Percentiles rank a stretch among this genome's conserved stretches.
Evolutionary conservation across 2,329 filamentous ascomycete species (phyloP).

Genomic region (Apiospora kogelbergensis): DNA sequence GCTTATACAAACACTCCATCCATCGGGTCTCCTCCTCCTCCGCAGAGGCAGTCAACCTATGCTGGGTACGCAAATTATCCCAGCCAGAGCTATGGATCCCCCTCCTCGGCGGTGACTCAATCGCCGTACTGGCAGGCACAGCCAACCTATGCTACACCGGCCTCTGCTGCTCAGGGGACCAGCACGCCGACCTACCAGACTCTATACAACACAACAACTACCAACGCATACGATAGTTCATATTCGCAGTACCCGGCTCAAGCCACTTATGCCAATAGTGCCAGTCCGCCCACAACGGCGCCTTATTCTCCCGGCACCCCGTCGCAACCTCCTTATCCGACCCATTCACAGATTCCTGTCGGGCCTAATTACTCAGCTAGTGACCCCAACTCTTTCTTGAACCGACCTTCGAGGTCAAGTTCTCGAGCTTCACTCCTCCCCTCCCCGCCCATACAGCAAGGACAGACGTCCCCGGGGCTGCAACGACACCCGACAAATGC

Average conservation of each 20-base stretch:
- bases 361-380: slow-evolving; percentile 49
- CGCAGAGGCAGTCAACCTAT: slow-evolving; percentile 53
- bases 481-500: slow-evolving; percentile 60
- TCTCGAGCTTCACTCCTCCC: slow-evolving; percentile 49
- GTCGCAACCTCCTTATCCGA: slow-evolving; percentile 51
- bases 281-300: slow-evolving; percentile 36
- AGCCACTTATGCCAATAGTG: slow-evolving; percentile 37
- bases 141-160: slow-evolving; percentile 27
- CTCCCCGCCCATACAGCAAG: slow-evolving; percentile 42
- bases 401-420: slow-evolving; percentile 45
- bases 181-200: slow-evolving; percentile 30
- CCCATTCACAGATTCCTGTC: slow-evolving; percentile 52
- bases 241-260: slow-evolving; percentile 31
- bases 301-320: slow-evolving; percentile 30
- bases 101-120: slow-evolving; percentile 26
- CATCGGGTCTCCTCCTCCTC: slow-evolving; percentile 29
- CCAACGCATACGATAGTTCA: slow-evolving; percentile 30
- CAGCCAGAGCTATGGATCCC: slow-evolving; percentile 35
- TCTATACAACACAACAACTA: slow-evolving; percentile 38
- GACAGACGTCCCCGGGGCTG: slow-evolving; percentile 43
- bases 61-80: slow-evolving; percentile 48
- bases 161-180: slow-evolving; percentile 27
- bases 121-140: slow-evolving; percentile 31
- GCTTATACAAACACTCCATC: slow-evolving; percentile 48
- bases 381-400: slow-evolving; percentile 46